A percentile compares a stretch with the other conserved stretches of the same genome.
These are phyloP conservation scores for Rhizopogon vinicolor DNA, from an alignment of 768 basidiomycete genomes.

Conservation along the genomic window DNA sequence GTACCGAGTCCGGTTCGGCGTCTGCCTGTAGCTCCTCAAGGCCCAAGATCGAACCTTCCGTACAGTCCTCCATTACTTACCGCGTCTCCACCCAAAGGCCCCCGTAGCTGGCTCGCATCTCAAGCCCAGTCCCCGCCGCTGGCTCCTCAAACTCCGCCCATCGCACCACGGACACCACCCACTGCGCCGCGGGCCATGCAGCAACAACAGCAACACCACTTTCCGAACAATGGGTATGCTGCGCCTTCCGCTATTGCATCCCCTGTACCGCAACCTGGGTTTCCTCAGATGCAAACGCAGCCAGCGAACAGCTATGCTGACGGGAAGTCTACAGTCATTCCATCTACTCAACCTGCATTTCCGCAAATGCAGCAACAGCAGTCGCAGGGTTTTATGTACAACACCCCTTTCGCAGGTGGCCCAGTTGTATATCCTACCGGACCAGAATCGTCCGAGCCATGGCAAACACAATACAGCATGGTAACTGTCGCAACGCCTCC, in stretches of 20 bases:
- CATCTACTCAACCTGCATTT: background rate
- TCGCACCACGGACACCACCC: background rate
- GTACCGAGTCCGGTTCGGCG: background rate
- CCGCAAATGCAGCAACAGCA: background rate
- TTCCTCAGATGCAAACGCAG: background rate
- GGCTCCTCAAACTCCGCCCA: background rate
- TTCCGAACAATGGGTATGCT: background rate
- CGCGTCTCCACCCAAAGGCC: background rate
- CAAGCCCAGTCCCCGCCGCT: background rate
- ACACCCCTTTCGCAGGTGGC: background rate
- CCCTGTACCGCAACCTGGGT: background rate
- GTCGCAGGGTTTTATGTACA: background rate
- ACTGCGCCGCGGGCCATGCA: slow-evolving; percentile 1
- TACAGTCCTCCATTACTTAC: background rate
- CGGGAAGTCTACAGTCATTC: background rate
- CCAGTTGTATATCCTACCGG: background rate
- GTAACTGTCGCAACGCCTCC: background rate
- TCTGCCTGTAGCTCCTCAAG: background rate
- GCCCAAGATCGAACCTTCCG: background rate
- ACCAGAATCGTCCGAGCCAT: background rate
- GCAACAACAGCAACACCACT: background rate
- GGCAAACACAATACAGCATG: background rate
- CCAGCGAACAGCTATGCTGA: background rate
- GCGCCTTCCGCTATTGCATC: background rate
- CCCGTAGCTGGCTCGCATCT: background rate